Evolutionary conservation across 208 protist genomes (phyloP).

Genomic region (Wallacemonas sp.): DNA sequence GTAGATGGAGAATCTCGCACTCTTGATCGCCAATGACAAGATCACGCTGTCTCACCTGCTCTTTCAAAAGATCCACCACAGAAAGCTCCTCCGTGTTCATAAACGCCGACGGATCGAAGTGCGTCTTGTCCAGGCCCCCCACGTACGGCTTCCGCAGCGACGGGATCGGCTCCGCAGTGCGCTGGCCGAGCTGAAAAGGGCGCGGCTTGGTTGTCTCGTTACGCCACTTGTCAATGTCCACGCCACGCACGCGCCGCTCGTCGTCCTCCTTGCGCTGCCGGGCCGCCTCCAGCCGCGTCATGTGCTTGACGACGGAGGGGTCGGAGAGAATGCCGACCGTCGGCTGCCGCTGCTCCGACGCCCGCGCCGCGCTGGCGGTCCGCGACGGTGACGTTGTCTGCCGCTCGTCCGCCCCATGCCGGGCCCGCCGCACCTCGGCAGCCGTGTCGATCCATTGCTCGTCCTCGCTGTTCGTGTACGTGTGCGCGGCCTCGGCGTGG

Average conservation of each 20-base stretch:
- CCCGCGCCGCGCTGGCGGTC: too few relatives aligned
- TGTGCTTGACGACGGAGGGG: slow-evolving; percentile 38
- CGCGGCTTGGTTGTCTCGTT: slow-evolving; percentile 39
- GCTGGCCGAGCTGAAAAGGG: slow-evolving; percentile 38
- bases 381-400: background rate
- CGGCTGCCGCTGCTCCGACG: background rate
- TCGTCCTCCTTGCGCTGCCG: slow-evolving; percentile 30
- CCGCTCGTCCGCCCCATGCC: background rate
- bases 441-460: slow-evolving; percentile 18
- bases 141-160: slow-evolving; percentile 54
- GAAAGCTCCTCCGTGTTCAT: slow-evolving; percentile 6
- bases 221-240: slow-evolving; percentile 31
- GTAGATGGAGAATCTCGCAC: slow-evolving; percentile 32
- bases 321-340: slow-evolving; percentile 23
- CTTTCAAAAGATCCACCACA: slow-evolving; percentile 18
- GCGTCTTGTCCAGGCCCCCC: slow-evolving; percentile 6
- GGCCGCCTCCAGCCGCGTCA: slow-evolving; percentile 38
- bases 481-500: background rate
- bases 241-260: slow-evolving; percentile 33
- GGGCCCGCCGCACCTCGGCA: background rate
- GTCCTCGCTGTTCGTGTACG: background rate
- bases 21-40: slow-evolving; percentile 26
- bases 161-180: slow-evolving; percentile 38
- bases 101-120: slow-evolving; percentile 7
- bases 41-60: slow-evolving; percentile 25